Base-by-base conservation (phyloP, 2,329 filamentous ascomycete species). In the Rugonectria rugulosa region DNA sequence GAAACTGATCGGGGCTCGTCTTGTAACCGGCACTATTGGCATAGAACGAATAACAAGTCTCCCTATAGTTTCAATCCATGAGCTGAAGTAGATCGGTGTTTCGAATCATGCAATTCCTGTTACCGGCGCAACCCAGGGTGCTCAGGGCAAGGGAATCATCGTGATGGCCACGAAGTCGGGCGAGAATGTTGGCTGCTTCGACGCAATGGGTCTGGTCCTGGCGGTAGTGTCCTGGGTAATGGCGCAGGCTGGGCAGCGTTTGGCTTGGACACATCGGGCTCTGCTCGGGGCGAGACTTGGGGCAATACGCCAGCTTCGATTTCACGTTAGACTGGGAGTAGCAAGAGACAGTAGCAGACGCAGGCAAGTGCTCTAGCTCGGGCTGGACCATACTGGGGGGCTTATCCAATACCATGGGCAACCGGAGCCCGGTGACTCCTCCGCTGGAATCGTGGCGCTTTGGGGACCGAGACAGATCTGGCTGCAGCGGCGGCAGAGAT, bases 101-200 rank as follows among this genome's bases (percentile, higher is more conserved):
- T 41, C 65, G 69, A 11, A 75, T 68, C 31, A 73, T 53, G 27
- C 73, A 75, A 2, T 71, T 62, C 4, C 62, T 45, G 5, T 52
- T 56, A 5, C 17, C 12, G 8, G 37, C 12, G 29, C 72, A 75
- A 1, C 73, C 75, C 3, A 77, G 59, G 8, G 63, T 55, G 3
- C 60, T 62, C 17, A 67, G 67, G 10, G 70, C 68, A 5, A 59
- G 38, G 3, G 60, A 59, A 7, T 68, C 45, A 43, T 74, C 67
- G 9, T 62, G 56, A 11, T 70, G 67, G 1, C 74, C 73, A 17
- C 76, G 72, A 59, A 77, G 75, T 20, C 75, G 72, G 15, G 75
- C 73, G 14, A 77, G 74, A 26, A 77, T 68, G 11, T 53, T 60
- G n/a, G 66, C 66, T 15, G 66, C 66, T 19, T 68, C 66, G 43